Percentiles rank a stretch among this genome's conserved stretches.
Evolutionary conservation across 2,329 filamentous ascomycete species (phyloP).

Genomic region (Meredithiella fracta): DNA sequence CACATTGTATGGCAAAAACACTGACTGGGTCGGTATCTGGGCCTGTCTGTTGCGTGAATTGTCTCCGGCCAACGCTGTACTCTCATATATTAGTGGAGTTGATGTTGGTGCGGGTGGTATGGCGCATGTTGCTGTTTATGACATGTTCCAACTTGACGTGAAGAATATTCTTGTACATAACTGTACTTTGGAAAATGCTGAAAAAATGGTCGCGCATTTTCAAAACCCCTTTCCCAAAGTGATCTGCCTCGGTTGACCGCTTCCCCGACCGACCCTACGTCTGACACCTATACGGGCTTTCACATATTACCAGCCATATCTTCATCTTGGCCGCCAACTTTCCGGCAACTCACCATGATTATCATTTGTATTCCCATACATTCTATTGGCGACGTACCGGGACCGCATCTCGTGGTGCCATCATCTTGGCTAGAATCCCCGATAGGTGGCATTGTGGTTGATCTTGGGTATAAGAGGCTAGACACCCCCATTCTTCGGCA

Average conservation of each 20-base stretch:
- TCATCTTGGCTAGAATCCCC: slow-evolving; percentile 52
- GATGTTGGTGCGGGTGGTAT: slow-evolving; percentile 56
- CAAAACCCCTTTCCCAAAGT: slow-evolving; percentile 34
- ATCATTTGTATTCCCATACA: slow-evolving; percentile 63
- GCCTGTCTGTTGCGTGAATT: slow-evolving; percentile 56
- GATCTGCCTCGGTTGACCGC: slow-evolving; percentile 25
- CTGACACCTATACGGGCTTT: slow-evolving; percentile 26
- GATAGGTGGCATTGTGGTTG: slow-evolving; percentile 60
- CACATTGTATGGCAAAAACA: slow-evolving; percentile 63
- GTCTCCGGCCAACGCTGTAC: slow-evolving; percentile 52
- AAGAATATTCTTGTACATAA: slow-evolving; percentile 62
- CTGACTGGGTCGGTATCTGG: slow-evolving; percentile 65
- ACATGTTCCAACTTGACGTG: slow-evolving; percentile 61
- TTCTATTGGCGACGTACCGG: slow-evolving; percentile 42
- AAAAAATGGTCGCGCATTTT: slow-evolving; percentile 53
- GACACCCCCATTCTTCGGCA: slow-evolving; percentile 56
- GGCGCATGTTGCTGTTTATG: slow-evolving; percentile 62
- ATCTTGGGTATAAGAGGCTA: slow-evolving; percentile 58
- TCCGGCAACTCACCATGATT: slow-evolving; percentile 53
- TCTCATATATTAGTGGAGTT: slow-evolving; percentile 37
- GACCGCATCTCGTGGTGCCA: slow-evolving; percentile 55
- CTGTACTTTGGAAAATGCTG: slow-evolving; percentile 48
- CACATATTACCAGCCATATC: slow-evolving; percentile 41
- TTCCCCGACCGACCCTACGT: slow-evolving; percentile 12
- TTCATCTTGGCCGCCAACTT: slow-evolving; percentile 47